phyloP scores from a whole-genome alignment of 192 early-diverging fungal species.

The Pilaira anomala region DNA sequence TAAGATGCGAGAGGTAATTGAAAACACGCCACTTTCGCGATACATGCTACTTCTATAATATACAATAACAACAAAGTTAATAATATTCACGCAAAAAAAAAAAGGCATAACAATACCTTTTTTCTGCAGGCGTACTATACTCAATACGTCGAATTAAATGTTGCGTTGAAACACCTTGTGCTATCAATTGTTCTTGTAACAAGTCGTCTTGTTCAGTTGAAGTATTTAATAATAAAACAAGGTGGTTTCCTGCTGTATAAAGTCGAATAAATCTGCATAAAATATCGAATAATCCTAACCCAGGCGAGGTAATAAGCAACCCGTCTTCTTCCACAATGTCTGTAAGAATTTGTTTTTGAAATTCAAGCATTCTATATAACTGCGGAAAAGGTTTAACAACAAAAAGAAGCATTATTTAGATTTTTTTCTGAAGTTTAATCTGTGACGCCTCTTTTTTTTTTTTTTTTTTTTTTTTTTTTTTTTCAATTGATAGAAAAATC shows the following conservation, averaged over 20 bases:
- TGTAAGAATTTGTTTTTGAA: conserved; percentile 64
- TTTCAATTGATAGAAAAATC: neutral
- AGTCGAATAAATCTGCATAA: conserved; percentile 69
- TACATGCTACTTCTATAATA: conserved; percentile 59
- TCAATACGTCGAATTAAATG: conserved; percentile 43
- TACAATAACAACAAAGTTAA: conserved; percentile 1
- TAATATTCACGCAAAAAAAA: neutral
- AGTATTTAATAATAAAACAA: conserved; percentile 81
- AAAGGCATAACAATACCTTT: no score
- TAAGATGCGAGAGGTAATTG: conserved; percentile 83
- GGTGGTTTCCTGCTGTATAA: conserved; percentile 60
- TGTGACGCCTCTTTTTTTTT: conserved; percentile 2
- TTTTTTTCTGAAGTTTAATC: neutral
- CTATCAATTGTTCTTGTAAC: conserved; percentile 48
- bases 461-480: conserved; percentile 21
- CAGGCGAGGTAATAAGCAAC: conserved; percentile 72
- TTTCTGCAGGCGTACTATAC: conserved; percentile 54
- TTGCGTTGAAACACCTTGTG: conserved; percentile 39
- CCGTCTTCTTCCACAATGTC: conserved; percentile 74
- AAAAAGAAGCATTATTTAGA: no score
- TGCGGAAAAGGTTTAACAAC: neutral
- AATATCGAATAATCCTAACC: conserved; percentile 71
- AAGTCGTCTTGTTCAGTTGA: conserved; percentile 52
- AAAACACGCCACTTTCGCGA: conserved; percentile 76
- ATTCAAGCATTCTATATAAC: conserved; percentile 41